Conservation (phyloP, 2,329 filamentous ascomycete species). For the Aspergillus pseudotamarii region DNA sequence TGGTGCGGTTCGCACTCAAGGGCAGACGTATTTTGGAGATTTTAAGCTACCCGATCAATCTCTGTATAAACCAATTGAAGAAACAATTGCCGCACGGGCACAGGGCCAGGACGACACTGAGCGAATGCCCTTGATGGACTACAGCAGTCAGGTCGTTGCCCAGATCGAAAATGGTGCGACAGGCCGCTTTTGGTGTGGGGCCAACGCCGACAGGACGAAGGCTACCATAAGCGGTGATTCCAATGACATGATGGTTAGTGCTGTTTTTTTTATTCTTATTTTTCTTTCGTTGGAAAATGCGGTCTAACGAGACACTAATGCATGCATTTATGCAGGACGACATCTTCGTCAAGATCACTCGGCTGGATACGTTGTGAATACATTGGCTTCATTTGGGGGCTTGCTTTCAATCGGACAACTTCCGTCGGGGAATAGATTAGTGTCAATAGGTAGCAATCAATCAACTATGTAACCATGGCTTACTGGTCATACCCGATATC, state of each 20-base stretch:
- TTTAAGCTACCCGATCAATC: constrained; percentile 21
- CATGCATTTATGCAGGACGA: background rate
- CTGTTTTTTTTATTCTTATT: background rate
- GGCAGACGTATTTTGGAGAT: constrained; percentile 21
- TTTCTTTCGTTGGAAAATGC: background rate
- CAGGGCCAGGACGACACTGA: constrained; percentile 13
- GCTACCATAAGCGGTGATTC: background rate
- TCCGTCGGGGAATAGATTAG: too few relatives aligned
- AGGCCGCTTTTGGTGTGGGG: constrained; percentile 19
- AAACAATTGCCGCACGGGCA: constrained; percentile 8
- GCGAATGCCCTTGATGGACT: constrained; percentile 8
- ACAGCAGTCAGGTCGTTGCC: constrained; percentile 14
- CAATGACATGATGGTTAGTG: background rate
- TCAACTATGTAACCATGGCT: too few relatives aligned
- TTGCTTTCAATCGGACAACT: too few relatives aligned
- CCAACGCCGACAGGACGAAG: background rate
- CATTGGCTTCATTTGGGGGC: too few relatives aligned
- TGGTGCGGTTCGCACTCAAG: constrained; percentile 19
- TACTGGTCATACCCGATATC: too few relatives aligned
- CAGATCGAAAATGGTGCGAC: constrained; percentile 13
- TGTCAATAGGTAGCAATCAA: too few relatives aligned
- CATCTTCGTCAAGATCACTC: background rate
- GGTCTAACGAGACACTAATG: background rate
- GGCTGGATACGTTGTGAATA: background rate
- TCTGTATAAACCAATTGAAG: constrained; percentile 25